A percentile compares a stretch with the other conserved stretches of the same genome.
These are phyloP conservation scores for Flueggea neowawraea DNA, from an alignment of 441 rosid genomes.

Conservation along the genomic window DNA sequence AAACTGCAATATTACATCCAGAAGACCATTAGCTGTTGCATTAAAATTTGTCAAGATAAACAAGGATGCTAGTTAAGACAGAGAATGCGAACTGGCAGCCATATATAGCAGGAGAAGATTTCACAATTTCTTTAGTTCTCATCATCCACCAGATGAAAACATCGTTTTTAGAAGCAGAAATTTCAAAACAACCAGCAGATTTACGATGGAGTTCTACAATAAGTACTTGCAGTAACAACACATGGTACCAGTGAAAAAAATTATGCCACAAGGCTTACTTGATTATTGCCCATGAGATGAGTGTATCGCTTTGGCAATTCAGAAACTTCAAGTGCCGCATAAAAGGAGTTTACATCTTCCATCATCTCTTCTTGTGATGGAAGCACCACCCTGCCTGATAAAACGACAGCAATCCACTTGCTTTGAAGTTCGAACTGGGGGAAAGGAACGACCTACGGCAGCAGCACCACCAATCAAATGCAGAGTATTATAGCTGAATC, in stretches of 20 bases:
- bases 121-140: no score
- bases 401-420: slow-evolving; percentile 77
- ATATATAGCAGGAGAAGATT: no score
- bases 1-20: slow-evolving; percentile 25
- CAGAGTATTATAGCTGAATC: neutral
- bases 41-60: neutral
- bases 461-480: neutral
- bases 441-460: slow-evolving; percentile 47
- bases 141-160: no score
- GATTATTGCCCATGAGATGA: slow-evolving; percentile 33
- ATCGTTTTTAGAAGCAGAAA: no score
- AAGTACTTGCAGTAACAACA: no score
- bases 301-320: slow-evolving; percentile 60
- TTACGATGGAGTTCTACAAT: no score
- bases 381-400: slow-evolving; percentile 54
- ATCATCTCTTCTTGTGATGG: slow-evolving; percentile 60
- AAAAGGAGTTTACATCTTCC: slow-evolving; percentile 50
- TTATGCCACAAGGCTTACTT: slow-evolving; percentile 27
- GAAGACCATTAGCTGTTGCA: neutral
- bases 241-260: no score
- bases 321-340: slow-evolving; percentile 38
- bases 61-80: no score
- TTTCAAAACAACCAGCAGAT: no score
- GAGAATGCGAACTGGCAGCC: no score
- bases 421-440: slow-evolving; percentile 58